These are phyloP conservation scores for Crucihimalaya himalaica DNA, from an alignment of 345 rosid genomes.

Conservation along the genomic window DNA sequence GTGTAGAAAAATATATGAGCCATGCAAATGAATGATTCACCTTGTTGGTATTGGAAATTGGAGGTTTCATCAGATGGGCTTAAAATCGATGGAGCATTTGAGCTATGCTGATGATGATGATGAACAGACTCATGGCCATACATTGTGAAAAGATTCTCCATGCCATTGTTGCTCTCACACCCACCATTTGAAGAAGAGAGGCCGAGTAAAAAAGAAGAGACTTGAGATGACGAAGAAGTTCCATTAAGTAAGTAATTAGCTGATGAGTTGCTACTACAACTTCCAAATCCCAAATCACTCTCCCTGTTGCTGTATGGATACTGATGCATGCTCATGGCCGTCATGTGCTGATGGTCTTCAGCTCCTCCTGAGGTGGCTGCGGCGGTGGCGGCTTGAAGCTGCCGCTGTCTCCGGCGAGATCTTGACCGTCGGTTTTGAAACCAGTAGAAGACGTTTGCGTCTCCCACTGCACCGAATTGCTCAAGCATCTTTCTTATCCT, in stretches of 20 bases:
- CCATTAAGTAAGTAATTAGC: constrained; percentile 24
- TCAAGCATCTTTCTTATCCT: constrained; percentile 87
- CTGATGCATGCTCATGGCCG: constrained; percentile 37
- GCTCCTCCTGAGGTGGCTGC: constrained; percentile 21
- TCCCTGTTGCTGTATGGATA: constrained; percentile 21
- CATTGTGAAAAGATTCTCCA: constrained; percentile 48
- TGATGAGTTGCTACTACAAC: constrained; percentile 30
- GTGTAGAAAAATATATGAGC: background rate
- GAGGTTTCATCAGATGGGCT: constrained; percentile 54
- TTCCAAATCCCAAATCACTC: constrained; percentile 41
- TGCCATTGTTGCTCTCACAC: constrained; percentile 43
- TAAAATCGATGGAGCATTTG: constrained; percentile 47
- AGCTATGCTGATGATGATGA: constrained; percentile 22
- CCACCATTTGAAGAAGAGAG: constrained; percentile 41
- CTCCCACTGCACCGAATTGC: constrained; percentile 90
- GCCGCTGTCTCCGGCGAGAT: constrained; percentile 95
- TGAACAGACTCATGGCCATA: constrained; percentile 54
- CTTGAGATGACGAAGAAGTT: constrained; percentile 26
- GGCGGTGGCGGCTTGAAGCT: constrained; percentile 63
- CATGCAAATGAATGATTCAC: constrained; percentile 46
- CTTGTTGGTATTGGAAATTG: constrained; percentile 62
- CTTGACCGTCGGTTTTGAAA: constrained; percentile 94
- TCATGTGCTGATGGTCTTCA: constrained; percentile 22
- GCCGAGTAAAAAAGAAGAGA: constrained; percentile 20
- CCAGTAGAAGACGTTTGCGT: constrained; percentile 99